Conservation (phyloP, 768 basidiomycete species). For the Phylloporus sp. region DNA sequence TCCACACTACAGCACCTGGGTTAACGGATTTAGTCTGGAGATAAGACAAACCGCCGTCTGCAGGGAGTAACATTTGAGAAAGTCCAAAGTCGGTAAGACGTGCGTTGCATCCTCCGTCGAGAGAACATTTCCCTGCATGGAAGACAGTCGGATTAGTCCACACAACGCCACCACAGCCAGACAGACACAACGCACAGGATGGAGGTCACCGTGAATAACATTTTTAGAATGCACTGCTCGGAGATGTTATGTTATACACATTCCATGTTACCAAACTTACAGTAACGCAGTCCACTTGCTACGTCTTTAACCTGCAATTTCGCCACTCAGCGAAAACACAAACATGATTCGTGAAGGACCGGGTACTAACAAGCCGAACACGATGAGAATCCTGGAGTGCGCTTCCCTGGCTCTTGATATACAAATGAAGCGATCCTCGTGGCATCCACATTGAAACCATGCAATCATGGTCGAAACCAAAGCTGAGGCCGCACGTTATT, state of each 20-base stretch:
- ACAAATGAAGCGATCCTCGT: not conserved
- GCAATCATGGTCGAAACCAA: constrained; percentile 3
- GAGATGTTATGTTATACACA: not conserved
- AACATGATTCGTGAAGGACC: not conserved
- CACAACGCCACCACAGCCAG: too few relatives aligned
- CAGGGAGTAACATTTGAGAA: not conserved
- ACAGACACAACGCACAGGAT: constrained; percentile 1
- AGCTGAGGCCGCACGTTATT: not conserved
- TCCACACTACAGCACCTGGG: not conserved
- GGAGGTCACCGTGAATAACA: constrained; percentile 5
- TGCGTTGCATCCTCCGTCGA: not conserved
- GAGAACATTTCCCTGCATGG: not conserved
- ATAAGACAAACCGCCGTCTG: not conserved
- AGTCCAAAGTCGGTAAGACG: constrained; percentile 8
- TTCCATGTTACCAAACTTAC: not conserved
- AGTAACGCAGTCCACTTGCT: not conserved
- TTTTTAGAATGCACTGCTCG: not conserved
- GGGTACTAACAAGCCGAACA: not conserved
- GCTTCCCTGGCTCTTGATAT: not conserved
- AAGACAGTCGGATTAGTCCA: not conserved
- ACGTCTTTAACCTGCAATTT: not conserved
- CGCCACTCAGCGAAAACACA: too few relatives aligned
- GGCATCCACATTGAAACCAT: constrained; percentile 11
- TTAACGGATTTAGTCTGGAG: not conserved
- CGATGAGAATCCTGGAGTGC: not conserved